Percentiles rank a stretch among this genome's conserved stretches.
Evolutionary conservation across 1,284 basidiomycete genomes (phyloP).

Genomic region (Sphagnurus paluster): DNA sequence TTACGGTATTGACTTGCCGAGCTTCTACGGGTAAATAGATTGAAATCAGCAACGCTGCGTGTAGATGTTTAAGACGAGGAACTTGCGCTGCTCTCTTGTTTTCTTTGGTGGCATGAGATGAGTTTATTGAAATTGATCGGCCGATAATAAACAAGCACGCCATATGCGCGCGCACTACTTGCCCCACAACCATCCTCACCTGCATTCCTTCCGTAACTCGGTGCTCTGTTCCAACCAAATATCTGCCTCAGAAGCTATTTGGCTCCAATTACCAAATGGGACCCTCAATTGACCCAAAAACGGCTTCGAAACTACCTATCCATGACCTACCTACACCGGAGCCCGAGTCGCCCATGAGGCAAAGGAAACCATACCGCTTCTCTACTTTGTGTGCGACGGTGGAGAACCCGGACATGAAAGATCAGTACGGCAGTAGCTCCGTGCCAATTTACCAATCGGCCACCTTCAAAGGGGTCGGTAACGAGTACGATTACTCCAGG

Average conservation of each 20-base stretch:
- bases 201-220: background rate
- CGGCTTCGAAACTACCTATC: conserved; percentile 23
- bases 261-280: conserved; percentile 25
- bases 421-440: conserved; percentile 93
- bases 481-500: conserved; percentile 92
- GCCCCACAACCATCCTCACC: background rate
- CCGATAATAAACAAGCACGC: conserved; percentile 35
- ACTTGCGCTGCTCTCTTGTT: conserved; percentile 45
- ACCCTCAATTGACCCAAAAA: conserved; percentile 29
- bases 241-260: conserved; percentile 2
- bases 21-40: conserved; percentile 31
- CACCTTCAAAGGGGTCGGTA: conserved; percentile 95
- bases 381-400: conserved; percentile 91
- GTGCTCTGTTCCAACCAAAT: background rate
- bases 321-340: conserved; percentile 66
- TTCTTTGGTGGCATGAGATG: conserved; percentile 43
- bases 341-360: conserved; percentile 67
- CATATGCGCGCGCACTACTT: conserved; percentile 24
- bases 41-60: conserved; percentile 5
- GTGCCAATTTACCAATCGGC: conserved; percentile 98
- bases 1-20: conserved; percentile 37
- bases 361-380: conserved; percentile 75
- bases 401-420: conserved; percentile 85
- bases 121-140: conserved; percentile 22
- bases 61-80: background rate